These are phyloP conservation scores for Pichia cephalocereana DNA, from an alignment of 805 yeast genomes.

Conservation along the genomic window DNA sequence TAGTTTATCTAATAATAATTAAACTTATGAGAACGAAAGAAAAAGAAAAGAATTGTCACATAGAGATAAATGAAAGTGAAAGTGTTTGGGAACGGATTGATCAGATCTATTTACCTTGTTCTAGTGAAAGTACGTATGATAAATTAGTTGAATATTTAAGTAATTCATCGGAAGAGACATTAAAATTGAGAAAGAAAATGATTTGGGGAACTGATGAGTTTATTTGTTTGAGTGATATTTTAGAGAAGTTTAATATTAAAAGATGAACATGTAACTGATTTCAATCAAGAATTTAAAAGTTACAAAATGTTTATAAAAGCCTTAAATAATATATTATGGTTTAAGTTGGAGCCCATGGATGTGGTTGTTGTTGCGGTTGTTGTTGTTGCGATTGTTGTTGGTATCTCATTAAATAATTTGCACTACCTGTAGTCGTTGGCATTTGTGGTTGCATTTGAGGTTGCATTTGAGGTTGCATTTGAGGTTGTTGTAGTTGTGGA, in stretches of 20 bases:
- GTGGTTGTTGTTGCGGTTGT: conserved; percentile 1
- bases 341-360: background rate
- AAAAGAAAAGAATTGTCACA: conserved; percentile 3
- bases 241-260: background rate
- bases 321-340: too few species aligned
- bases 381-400: conserved; percentile 1
- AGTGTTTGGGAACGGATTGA: conserved; percentile 9
- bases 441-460: background rate
- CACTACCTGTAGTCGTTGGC: conserved; percentile 1
- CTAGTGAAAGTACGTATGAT: background rate
- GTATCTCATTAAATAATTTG: background rate
- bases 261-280: background rate
- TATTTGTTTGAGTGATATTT: background rate
- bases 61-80: conserved; percentile 16
- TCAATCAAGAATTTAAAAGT: too few species aligned
- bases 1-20: conserved; percentile 9
- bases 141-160: conserved; percentile 1
- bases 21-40: conserved; percentile 7
- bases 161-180: background rate
- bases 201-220: background rate
- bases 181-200: background rate
- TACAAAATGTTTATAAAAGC: too few species aligned
- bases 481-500: background rate
- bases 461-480: too few species aligned
- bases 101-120: conserved; percentile 7